Evolutionary conservation across 257 asterid species (phyloP).

Genomic region (Osmanthus fragrans): DNA sequence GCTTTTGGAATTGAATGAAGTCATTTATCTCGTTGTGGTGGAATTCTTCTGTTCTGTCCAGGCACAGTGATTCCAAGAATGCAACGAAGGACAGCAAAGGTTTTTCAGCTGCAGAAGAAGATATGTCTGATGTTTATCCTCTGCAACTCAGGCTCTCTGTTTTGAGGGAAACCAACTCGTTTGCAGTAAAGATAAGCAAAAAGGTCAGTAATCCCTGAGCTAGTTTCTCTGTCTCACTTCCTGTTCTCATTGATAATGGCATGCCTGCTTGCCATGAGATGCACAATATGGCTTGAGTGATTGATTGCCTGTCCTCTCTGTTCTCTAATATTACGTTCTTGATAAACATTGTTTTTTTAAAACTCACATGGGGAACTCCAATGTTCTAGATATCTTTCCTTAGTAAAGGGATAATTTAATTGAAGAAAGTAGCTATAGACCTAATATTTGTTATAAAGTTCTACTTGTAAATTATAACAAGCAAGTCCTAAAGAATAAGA

Average conservation of each 20-base stretch:
- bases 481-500: slow-evolving; percentile 10
- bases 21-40: neutral
- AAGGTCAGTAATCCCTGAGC: slow-evolving; percentile 53
- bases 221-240: slow-evolving; percentile 15
- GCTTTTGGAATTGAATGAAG: slow-evolving; percentile 17
- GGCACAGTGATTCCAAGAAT: slow-evolving; percentile 83
- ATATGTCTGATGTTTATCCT: slow-evolving; percentile 90
- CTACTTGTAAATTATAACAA: slow-evolving; percentile 3
- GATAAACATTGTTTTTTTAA: neutral
- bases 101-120: slow-evolving; percentile 71
- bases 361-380: neutral
- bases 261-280: slow-evolving; percentile 13
- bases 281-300: neutral
- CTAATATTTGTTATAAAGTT: neutral
- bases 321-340: neutral
- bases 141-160: slow-evolving; percentile 82
- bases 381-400: neutral
- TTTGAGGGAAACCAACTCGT: slow-evolving; percentile 56
- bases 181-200: slow-evolving; percentile 84
- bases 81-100: slow-evolving; percentile 55
- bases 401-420: slow-evolving; percentile 3
- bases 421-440: neutral
- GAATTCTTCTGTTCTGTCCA: slow-evolving; percentile 28
- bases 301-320: slow-evolving; percentile 5
- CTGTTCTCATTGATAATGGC: slow-evolving; percentile 11